Evolutionary conservation across 352 stramenopile genomes (phyloP).

Genomic region (Phytophthora rubi): DNA sequence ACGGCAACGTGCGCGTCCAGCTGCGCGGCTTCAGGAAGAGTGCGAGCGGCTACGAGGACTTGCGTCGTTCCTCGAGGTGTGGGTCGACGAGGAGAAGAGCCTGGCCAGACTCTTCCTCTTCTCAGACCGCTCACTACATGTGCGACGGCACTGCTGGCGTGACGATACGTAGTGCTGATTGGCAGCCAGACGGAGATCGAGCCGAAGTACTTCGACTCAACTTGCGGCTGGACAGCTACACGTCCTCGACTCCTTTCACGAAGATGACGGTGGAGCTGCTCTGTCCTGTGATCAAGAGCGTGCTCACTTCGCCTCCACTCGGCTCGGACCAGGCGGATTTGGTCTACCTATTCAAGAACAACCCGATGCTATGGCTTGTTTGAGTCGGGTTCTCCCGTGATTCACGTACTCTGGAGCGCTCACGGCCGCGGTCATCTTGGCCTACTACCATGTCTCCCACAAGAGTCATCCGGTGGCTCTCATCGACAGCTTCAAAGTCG

Average conservation of each 20-base stretch:
- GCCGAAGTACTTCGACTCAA: conserved; percentile 32
- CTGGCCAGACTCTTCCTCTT: conserved; percentile 44
- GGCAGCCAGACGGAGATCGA: conserved; percentile 14
- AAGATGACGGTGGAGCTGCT: conserved; percentile 29
- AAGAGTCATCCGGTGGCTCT: conserved; percentile 19
- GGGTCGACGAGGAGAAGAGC: conserved; percentile 19
- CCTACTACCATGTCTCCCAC: conserved; percentile 23
- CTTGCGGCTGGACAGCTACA: conserved; percentile 25
- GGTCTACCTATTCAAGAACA: conserved; percentile 34
- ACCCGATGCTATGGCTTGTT: conserved; percentile 39
- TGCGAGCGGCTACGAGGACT: conserved; percentile 31
- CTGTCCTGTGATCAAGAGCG: conserved; percentile 19
- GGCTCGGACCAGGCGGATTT: conserved; percentile 34
- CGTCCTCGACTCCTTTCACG: conserved; percentile 22
- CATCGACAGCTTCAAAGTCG: conserved; percentile 29
- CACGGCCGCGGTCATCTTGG: conserved; percentile 32
- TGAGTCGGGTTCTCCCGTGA: conserved; percentile 26
- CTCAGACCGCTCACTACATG: conserved; percentile 48
- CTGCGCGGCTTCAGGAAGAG: conserved; percentile 39
- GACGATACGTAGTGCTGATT: conserved; percentile 28
- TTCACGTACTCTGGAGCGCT: conserved; percentile 40
- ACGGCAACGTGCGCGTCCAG: conserved; percentile 26
- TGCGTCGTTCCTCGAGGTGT: conserved; percentile 30
- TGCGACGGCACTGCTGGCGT: conserved; percentile 46
- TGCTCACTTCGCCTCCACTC: conserved; percentile 18